phyloP scores from a whole-genome alignment of 805 yeast genomes.

The Metahyphopichia silvanorum region DNA sequence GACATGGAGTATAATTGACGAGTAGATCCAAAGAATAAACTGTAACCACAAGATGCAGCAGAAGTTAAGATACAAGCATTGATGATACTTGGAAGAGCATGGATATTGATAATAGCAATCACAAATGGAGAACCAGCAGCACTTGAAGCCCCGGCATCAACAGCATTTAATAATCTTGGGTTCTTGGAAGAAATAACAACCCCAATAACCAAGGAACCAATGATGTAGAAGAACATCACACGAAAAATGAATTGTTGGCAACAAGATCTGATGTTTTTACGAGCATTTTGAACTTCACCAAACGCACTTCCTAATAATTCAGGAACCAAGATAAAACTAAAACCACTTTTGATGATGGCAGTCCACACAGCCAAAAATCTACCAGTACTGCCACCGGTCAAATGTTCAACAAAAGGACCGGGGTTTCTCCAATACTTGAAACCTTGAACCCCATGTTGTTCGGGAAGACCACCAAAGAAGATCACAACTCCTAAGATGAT shows the following conservation, averaged over 20 bases:
- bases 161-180: slow-evolving; percentile 24
- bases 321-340: slow-evolving; percentile 61
- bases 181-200: slow-evolving; percentile 31
- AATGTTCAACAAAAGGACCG: slow-evolving; percentile 16
- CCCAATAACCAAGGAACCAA: slow-evolving; percentile 38
- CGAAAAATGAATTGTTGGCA: slow-evolving; percentile 44
- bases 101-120: slow-evolving; percentile 39
- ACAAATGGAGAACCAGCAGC: slow-evolving; percentile 39
- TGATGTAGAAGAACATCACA: slow-evolving; percentile 38
- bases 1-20: slow-evolving; percentile 24
- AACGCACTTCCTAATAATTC: slow-evolving; percentile 75
- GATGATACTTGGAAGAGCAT: slow-evolving; percentile 63
- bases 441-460: slow-evolving; percentile 16
- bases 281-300: slow-evolving; percentile 32
- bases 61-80: slow-evolving; percentile 73
- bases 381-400: slow-evolving; percentile 50
- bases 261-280: slow-evolving; percentile 23
- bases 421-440: slow-evolving; percentile 22
- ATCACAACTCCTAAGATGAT: slow-evolving; percentile 18
- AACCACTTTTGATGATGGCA: slow-evolving; percentile 61
- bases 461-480: slow-evolving; percentile 19
- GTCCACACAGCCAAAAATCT: slow-evolving; percentile 63
- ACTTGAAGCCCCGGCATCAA: slow-evolving; percentile 28
- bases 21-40: slow-evolving; percentile 23
- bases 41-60: slow-evolving; percentile 64